These are phyloP conservation scores for Kodamaea restingae DNA, from an alignment of 805 yeast genomes.

Conservation along the genomic window DNA sequence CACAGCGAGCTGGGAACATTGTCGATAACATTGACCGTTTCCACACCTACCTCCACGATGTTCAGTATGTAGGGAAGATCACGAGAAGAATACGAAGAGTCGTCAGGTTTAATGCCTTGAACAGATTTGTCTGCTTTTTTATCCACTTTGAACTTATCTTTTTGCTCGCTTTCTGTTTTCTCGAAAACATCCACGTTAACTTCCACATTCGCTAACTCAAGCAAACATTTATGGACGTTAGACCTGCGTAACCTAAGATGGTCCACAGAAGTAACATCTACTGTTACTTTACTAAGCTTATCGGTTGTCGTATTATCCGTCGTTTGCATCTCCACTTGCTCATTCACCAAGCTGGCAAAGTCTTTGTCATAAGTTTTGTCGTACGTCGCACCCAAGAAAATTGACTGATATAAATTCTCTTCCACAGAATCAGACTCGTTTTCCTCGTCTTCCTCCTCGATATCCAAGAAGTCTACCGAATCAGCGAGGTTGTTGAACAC, in stretches of 20 bases:
- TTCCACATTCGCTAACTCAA: slow-evolving; percentile 54
- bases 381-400: slow-evolving; percentile 5
- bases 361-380: background rate
- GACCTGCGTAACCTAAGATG: slow-evolving; percentile 5
- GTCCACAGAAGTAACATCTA: background rate
- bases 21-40: slow-evolving; percentile 62
- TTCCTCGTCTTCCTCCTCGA: slow-evolving; percentile 5
- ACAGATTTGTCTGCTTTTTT: background rate
- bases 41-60: slow-evolving; percentile 45
- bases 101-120: background rate
- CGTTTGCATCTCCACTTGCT: slow-evolving; percentile 3
- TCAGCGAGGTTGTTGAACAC: slow-evolving; percentile 6
- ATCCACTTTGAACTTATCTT: background rate
- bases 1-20: slow-evolving; percentile 85
- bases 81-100: slow-evolving; percentile 20
- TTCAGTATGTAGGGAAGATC: slow-evolving; percentile 27
- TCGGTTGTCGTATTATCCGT: no score
- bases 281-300: background rate
- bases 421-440: slow-evolving; percentile 6
- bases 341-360: background rate
- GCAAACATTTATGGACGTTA: slow-evolving; percentile 27
- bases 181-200: slow-evolving; percentile 38
- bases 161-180: slow-evolving; percentile 4
- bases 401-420: slow-evolving; percentile 7
- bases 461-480: slow-evolving; percentile 6